These are phyloP conservation scores for Geotrichum candidum DNA, from an alignment of 1,139 yeast species.

Conservation along the genomic window DNA sequence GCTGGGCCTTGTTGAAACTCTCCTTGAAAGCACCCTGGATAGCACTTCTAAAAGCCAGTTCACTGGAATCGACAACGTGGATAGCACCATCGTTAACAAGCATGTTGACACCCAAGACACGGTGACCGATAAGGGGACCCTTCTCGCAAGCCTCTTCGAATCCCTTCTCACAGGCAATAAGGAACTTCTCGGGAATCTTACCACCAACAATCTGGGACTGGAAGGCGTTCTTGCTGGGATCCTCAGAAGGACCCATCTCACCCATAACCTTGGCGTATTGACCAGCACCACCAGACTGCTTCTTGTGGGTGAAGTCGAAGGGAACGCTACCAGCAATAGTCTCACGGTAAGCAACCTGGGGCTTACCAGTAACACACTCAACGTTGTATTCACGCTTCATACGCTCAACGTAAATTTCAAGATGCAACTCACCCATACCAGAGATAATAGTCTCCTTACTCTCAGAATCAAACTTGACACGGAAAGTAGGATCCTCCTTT, in stretches of 20 bases:
- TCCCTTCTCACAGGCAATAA: conserved; percentile 92
- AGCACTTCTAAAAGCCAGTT: conserved; percentile 90
- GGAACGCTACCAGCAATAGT: conserved; percentile 66
- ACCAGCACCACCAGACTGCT: conserved; percentile 99
- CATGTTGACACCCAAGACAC: conserved; percentile 89
- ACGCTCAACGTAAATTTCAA: conserved; percentile 95
- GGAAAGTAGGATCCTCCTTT: conserved; percentile 97
- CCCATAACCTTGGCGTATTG: conserved; percentile 98
- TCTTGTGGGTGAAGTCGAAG: conserved; percentile 95
- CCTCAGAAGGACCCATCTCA: conserved; percentile 38
- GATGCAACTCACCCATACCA: conserved; percentile 97
- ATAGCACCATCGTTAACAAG: conserved; percentile 94
- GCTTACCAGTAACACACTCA: conserved; percentile 92
- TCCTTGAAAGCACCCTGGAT: conserved; percentile 88
- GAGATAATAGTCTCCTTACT: conserved; percentile 93
- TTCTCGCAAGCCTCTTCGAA: conserved; percentile 91
- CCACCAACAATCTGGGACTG: conserved; percentile 93
- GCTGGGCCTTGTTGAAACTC: conserved; percentile 77
- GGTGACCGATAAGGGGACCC: conserved; percentile 95
- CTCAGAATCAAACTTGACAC: conserved; percentile 85
- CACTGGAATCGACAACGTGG: conserved; percentile 95
- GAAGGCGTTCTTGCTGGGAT: conserved; percentile 57
- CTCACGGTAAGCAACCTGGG: conserved; percentile 97
- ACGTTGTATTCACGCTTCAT: conserved; percentile 96
- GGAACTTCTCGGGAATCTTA: conserved; percentile 89